A percentile compares a stretch with the other conserved stretches of the same genome.
These are phyloP conservation scores for Lecanoromycetidae sp. DNA, from an alignment of 2,329 filamentous ascomycete genomes.

Conservation along the genomic window DNA sequence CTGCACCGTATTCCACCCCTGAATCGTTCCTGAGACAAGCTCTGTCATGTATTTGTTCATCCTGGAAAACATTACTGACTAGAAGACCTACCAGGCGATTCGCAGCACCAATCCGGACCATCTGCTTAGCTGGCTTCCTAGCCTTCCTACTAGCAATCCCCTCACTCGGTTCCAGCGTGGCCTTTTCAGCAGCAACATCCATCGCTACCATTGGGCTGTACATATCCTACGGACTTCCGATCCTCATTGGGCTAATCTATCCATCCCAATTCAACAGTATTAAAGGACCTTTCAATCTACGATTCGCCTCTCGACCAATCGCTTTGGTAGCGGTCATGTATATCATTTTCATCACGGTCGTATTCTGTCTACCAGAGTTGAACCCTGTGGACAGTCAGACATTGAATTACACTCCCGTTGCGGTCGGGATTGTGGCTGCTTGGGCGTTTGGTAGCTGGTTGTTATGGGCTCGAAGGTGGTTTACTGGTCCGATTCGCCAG, in stretches of 20 bases:
- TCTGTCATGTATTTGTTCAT: too few relatives aligned
- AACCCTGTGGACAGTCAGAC: slow-evolving; percentile 47
- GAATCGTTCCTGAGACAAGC: too few relatives aligned
- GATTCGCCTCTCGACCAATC: slow-evolving; percentile 34
- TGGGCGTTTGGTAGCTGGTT: slow-evolving; percentile 40
- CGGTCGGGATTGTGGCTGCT: slow-evolving; percentile 44
- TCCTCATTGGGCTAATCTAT: slow-evolving; percentile 43
- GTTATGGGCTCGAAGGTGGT: slow-evolving; percentile 43
- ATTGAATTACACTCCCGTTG: slow-evolving; percentile 48
- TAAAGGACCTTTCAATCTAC: slow-evolving; percentile 47
- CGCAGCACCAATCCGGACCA: slow-evolving; percentile 24
- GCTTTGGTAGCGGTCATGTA: slow-evolving; percentile 39
- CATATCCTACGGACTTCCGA: slow-evolving; percentile 46
- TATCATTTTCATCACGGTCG: slow-evolving; percentile 44
- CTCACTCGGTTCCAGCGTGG: slow-evolving; percentile 42
- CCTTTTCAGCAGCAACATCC: slow-evolving; percentile 46
- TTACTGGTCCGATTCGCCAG: slow-evolving; percentile 44
- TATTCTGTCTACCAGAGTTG: slow-evolving; percentile 45
- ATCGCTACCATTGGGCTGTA: slow-evolving; percentile 50
- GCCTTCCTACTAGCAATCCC: slow-evolving; percentile 45
- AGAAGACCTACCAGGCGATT: too few relatives aligned
- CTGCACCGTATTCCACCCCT: too few relatives aligned
- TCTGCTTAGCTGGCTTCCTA: slow-evolving; percentile 44
- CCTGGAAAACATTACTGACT: too few relatives aligned
- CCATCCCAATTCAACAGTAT: slow-evolving; percentile 37